Base-by-base conservation (phyloP, 306 rosid genomes). In the Prunus padus region DNA sequence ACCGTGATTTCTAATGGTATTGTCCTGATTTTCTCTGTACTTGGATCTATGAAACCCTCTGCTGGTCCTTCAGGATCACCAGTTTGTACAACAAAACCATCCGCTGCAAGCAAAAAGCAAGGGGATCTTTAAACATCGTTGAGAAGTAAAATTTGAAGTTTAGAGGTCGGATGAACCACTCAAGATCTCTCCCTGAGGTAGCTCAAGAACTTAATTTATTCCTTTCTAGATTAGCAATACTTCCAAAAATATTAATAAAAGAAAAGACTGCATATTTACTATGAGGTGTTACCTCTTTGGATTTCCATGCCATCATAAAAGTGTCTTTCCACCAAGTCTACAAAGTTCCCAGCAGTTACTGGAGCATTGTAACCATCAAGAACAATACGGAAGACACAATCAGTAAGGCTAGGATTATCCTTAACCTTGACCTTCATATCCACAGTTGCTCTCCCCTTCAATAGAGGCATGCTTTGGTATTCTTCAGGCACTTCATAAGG, bases 11-110 rank as follows among this genome's bases (percentile, higher is more conserved):
- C 99, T 80, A 92, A 80, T 1, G 99, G 97, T 76, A 92, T 37
- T 45, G 93, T 92, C 78, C 99, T 88, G 55, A 80, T 84, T 84
- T 95, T 95, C 89, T 89, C 99, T 0, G 97, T 92, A 75, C 99
- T 90, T 69, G 99, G 99, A 82, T 95, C 99, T 33, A 92, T 89
- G 77, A 95, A 95, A 73, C 99, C 99, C 86, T 95, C 97, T 11
- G 97, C 99, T 82, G 97, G 99, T 57, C 99, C 97, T 89, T 89
- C 97, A 44, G 99, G 99, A 78, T 95, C 99, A 66, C 97, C 99
- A 51, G 97, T 92, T 82, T 95, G 99, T 69, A 95, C 97, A 23
- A 95, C 99, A 79, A 95, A 95, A 23, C 99, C 99, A 54, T 95
- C 97, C 56, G 99, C 97, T 95, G 91, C 68, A 78, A 37, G 46